Evolutionary conservation across 78 protist genomes (phyloP), one percentile per base, ranked within the genome.

Genomic region (Cavenderia fasciculata): DNA sequence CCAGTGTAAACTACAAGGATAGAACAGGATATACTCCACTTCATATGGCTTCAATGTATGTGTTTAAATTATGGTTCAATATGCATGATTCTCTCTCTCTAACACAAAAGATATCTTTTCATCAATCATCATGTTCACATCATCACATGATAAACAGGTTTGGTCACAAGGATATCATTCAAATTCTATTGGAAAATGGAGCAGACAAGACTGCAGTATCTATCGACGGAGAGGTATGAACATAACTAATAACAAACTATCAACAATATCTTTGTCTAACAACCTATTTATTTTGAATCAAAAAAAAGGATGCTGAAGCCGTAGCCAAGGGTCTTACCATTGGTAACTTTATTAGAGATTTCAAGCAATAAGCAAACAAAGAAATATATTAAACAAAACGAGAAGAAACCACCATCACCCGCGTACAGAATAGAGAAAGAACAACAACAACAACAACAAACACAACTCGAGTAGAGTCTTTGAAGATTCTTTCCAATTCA

Each of bases 11-110:
- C 74, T 82, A 68, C 27, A 82, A 68, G 57, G 90, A 82, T 68
- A 82, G 76, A 82, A 41, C 41, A 31, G 90, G 90, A 23, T 82
- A 51, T 44, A 82, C 90, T 7, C 90, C 90, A 69, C 36, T 82
- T 23, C 90, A 82, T 43, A 82, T 82, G 90, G 90, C 90, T 54
- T 44, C 90, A 1, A 82, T 82, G 90, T 76, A 76, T 46, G 74
- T 16, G 4, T 56, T 25, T 56, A 19, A 56, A 56, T 56, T 56
- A 56, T 54, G 18, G 33, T n/a, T 18, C 16, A 14, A n/a, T n/a
- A n/a, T n/a, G n/a, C n/a, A n/a, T n/a, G n/a, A n/a, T n/a, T n/a
- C n/a, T n/a, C n/a, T n/a, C n/a, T n/a, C n/a, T n/a, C n/a, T n/a
- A 6, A 0, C n/a, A n/a, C n/a, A n/a, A 65, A 4, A 19, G 29